Conservation (phyloP, 495 filamentous ascomycete species). For the Penicillium antarcticum region DNA sequence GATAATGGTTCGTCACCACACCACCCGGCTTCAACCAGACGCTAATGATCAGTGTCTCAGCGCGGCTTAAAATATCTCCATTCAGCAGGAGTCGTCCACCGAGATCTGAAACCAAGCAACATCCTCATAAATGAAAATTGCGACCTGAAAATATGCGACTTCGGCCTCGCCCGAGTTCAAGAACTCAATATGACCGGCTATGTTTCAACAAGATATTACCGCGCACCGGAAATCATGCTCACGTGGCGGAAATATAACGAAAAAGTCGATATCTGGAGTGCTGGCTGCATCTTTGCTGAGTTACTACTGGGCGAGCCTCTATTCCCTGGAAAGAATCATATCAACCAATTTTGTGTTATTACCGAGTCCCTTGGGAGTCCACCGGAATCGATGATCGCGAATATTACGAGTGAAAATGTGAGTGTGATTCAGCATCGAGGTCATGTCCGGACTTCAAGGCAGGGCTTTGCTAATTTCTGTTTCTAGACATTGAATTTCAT, state of each 20-base stretch:
- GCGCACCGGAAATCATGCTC: constrained; percentile 98
- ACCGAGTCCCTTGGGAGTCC: constrained; percentile 93
- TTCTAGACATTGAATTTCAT: constrained; percentile 87
- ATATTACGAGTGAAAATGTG: constrained; percentile 95
- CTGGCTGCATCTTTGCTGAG: constrained; percentile 96
- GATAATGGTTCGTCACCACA: constrained; percentile 64
- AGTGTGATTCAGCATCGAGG: constrained; percentile 18
- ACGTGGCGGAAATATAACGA: constrained; percentile 99
- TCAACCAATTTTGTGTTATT: constrained; percentile 99
- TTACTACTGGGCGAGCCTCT: constrained; percentile 96
- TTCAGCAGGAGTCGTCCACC: constrained; percentile 96
- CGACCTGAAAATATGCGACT: constrained; percentile 98
- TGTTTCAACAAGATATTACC: constrained; percentile 96
- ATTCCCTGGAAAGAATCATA: constrained; percentile 97
- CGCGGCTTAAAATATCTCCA: constrained; percentile 98
- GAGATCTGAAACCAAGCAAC: constrained; percentile 96
- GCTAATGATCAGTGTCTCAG: constrained; percentile 46
- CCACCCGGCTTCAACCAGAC: neutral
- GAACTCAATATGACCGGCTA: constrained; percentile 99
- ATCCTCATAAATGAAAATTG: constrained; percentile 99
- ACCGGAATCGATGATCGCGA: constrained; percentile 92
- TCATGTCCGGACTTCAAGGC: neutral
- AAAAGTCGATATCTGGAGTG: constrained; percentile 99
- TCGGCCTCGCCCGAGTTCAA: constrained; percentile 93
- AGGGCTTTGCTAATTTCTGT: neutral